Base-by-base conservation (phyloP, 2,329 filamentous ascomycete species). In the Beauveria bassiana region DNA sequence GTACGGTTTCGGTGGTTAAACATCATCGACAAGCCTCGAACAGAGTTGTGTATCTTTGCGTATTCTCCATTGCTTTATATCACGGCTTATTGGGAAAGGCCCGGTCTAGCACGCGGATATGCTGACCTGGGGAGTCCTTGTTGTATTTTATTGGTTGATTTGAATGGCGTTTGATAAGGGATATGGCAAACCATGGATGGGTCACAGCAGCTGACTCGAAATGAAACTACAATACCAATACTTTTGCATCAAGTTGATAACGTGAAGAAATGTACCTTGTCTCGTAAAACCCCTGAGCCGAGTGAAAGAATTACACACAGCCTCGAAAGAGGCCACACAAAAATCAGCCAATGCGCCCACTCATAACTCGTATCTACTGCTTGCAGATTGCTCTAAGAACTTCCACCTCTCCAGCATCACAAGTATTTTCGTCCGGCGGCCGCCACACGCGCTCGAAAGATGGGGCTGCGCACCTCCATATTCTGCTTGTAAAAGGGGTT, bases 361-460 rank as follows among this genome's bases (percentile, higher is more conserved):
- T 46, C 34, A 20, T 47, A 38, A 38, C 34, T 38, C 34, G 34
- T 38, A 38, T 38, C 14, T 38, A 38, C 2, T 38, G 34, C 34
- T 16, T 12, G 34, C 34, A 38, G 16, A 14, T 16, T 38, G 34
- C 12, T 38, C 14, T 6, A 6, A 3, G 12, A 16, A 38, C 34
- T 14, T 38, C 14, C 14, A 38, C 34, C 14, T 12, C 20, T 24
- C 55, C 31, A 14, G 28, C 20, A 42, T 81, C 75, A 96, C 62
- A 97, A 74, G 77, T 95, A 97, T 75, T 98, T 99, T 77, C 91
- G 91, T 67, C 92, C 95, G 0, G 93, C 93, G 2, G 91, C 91
- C 1, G 86, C 86, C 22, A 99, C 92, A 70, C 90, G 85, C 61
- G 84, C 79, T 66, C 90, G 83, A 73, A 99, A 99, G 1, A 97